Percentiles rank a stretch among this genome's conserved stretches.
phyloP scores from a whole-genome alignment of 1,284 basidiomycete genomes.

The Apiotrichum veenhuisii region DNA sequence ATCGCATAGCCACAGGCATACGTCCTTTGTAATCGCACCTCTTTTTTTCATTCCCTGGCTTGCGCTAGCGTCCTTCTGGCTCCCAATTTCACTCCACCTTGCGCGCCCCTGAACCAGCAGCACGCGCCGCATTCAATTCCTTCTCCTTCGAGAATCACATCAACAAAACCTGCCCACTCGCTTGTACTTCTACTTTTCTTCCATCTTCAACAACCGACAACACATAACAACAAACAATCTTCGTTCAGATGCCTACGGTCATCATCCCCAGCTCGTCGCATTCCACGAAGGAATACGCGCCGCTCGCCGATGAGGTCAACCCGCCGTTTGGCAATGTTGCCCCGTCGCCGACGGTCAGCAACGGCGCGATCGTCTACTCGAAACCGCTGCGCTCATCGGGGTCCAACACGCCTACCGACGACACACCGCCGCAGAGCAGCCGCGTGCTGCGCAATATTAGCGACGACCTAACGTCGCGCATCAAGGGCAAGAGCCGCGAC shows the following conservation, averaged over 20 bases:
- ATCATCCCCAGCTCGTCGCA: slow-evolving; percentile 19
- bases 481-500: slow-evolving; percentile 6
- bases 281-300: slow-evolving; percentile 30
- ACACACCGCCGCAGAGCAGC: slow-evolving; percentile 11
- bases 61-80: too few species aligned
- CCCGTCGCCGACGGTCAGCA: slow-evolving; percentile 26
- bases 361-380: slow-evolving; percentile 38
- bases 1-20: too few species aligned
- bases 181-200: too few species aligned
- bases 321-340: slow-evolving; percentile 32
- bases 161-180: too few species aligned
- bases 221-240: neutral
- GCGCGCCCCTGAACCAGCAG: too few species aligned
- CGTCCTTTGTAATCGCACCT: too few species aligned
- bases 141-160: too few species aligned
- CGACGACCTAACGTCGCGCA: slow-evolving; percentile 23
- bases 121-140: too few species aligned
- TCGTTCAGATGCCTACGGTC: slow-evolving; percentile 25
- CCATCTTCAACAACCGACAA: too few species aligned
- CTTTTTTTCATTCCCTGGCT: too few species aligned
- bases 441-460: slow-evolving; percentile 17
- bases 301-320: slow-evolving; percentile 38
- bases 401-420: slow-evolving; percentile 3
- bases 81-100: too few species aligned
- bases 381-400: slow-evolving; percentile 10